Percentiles rank a stretch among this genome's conserved stretches.
Conservation (phyloP, 768 basidiomycete species). For the Pulveroboletus ravenelii region DNA sequence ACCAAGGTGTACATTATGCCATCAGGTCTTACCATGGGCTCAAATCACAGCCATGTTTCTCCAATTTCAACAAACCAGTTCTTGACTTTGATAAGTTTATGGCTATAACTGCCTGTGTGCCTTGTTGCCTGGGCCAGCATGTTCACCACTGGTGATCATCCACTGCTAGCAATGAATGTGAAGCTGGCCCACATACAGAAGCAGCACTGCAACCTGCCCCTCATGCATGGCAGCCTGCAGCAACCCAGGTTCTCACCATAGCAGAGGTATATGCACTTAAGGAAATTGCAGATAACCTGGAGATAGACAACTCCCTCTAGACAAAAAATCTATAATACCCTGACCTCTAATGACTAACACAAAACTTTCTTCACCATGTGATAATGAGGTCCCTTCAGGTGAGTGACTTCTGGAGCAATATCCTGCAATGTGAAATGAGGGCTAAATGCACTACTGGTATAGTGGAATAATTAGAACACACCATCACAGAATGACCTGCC, state of each 20-base stretch:
- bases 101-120: conserved; percentile 65
- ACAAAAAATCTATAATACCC: too few relatives aligned
- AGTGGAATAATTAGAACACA: too few relatives aligned
- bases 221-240: conserved; percentile 28
- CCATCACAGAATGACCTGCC: too few relatives aligned
- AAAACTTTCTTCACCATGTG: too few relatives aligned
- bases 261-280: too few relatives aligned
- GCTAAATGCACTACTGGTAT: too few relatives aligned
- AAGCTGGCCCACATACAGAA: conserved; percentile 51
- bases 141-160: conserved; percentile 10
- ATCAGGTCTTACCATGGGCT: conserved; percentile 91
- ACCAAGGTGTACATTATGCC: conserved; percentile 52
- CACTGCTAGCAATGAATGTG: conserved; percentile 61
- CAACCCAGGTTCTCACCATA: conserved; percentile 31
- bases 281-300: too few relatives aligned
- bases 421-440: too few relatives aligned
- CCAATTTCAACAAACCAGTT: conserved; percentile 82
- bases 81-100: conserved; percentile 96
- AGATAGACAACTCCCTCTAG: too few relatives aligned
- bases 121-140: conserved; percentile 14
- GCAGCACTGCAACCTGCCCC: conserved; percentile 41
- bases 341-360: too few relatives aligned
- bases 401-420: too few relatives aligned
- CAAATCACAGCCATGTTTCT: conserved; percentile 94
- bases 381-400: too few relatives aligned